phyloP scores from a whole-genome alignment of 2,329 filamentous ascomycete species.

The Colletotrichum sp. region DNA sequence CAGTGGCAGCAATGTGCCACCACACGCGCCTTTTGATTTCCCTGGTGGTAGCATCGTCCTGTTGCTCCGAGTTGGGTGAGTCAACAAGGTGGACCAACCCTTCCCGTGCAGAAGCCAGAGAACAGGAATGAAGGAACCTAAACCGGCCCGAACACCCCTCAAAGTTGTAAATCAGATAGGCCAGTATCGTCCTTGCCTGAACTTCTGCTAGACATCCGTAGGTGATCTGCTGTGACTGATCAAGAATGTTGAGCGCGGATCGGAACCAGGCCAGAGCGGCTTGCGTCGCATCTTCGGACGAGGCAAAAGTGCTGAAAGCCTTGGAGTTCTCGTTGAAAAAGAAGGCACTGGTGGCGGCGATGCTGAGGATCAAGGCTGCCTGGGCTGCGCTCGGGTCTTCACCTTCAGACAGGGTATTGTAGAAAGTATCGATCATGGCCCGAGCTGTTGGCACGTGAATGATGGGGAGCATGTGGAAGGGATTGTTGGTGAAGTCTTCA shows the following conservation, averaged over 20 bases:
- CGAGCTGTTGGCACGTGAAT: constrained; percentile 28
- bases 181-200: constrained; percentile 41
- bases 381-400: constrained; percentile 19
- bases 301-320: background rate
- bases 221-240: constrained; percentile 36
- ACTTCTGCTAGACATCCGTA: constrained; percentile 36
- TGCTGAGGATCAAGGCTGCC: constrained; percentile 29
- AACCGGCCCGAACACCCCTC: constrained; percentile 39
- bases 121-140: constrained; percentile 31
- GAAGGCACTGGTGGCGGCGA: constrained; percentile 32
- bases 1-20: constrained; percentile 47
- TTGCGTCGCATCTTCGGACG: background rate
- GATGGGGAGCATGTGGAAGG: constrained; percentile 28
- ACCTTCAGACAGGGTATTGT: constrained; percentile 18
- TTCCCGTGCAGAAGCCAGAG: constrained; percentile 27
- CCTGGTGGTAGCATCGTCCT: constrained; percentile 26
- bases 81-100: constrained; percentile 45
- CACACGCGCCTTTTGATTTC: constrained; percentile 47
- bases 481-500: constrained; percentile 29
- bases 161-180: constrained; percentile 41
- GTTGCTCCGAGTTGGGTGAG: constrained; percentile 27
- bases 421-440: constrained; percentile 23
- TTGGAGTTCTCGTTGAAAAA: constrained; percentile 25
- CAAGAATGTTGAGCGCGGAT: constrained; percentile 37
- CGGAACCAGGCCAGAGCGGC: constrained; percentile 33